Conservation (phyloP, 495 filamentous ascomycete species). For the Podospora bellae-mahoneyi region DNA sequence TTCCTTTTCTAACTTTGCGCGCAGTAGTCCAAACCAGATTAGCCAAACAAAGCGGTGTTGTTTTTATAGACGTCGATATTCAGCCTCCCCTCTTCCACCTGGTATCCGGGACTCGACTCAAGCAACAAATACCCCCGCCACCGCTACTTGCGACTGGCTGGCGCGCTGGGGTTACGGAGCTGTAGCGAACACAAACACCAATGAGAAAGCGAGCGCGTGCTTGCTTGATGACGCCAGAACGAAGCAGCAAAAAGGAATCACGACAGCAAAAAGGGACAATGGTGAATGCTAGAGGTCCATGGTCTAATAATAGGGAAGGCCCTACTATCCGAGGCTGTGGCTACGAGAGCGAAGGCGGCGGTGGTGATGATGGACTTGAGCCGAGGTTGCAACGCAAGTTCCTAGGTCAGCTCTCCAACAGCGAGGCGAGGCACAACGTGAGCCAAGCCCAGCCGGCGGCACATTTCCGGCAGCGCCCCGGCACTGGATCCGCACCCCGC, state of each 20-base stretch:
- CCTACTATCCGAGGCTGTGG: neutral
- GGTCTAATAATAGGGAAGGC: too few relatives aligned
- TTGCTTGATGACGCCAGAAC: slow-evolving; percentile 11
- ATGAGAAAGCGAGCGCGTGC: slow-evolving; percentile 6
- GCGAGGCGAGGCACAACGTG: neutral
- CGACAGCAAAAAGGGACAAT: slow-evolving; percentile 8
- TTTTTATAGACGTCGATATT: slow-evolving; percentile 13
- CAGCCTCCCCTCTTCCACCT: neutral
- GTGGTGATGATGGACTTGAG: neutral
- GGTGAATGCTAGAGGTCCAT: too few relatives aligned
- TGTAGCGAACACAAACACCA: slow-evolving; percentile 19
- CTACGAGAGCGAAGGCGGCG: neutral
- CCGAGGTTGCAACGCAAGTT: slow-evolving; percentile 10
- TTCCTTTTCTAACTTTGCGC: neutral
- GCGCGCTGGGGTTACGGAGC: slow-evolving; percentile 7
- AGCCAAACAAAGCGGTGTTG: slow-evolving; percentile 9
- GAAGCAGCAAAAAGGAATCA: slow-evolving; percentile 7
- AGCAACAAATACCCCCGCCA: slow-evolving; percentile 14
- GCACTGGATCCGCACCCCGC: slow-evolving; percentile 8
- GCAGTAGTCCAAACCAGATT: neutral
- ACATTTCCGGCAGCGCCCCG: neutral
- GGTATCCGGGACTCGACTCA: neutral
- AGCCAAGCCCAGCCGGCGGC: neutral
- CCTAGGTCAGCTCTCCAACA: neutral
- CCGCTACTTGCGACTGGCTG: slow-evolving; percentile 21